Evolutionary conservation across 2,329 filamentous ascomycete genomes (phyloP).

Genomic region (Colletotrichum somersetense): DNA sequence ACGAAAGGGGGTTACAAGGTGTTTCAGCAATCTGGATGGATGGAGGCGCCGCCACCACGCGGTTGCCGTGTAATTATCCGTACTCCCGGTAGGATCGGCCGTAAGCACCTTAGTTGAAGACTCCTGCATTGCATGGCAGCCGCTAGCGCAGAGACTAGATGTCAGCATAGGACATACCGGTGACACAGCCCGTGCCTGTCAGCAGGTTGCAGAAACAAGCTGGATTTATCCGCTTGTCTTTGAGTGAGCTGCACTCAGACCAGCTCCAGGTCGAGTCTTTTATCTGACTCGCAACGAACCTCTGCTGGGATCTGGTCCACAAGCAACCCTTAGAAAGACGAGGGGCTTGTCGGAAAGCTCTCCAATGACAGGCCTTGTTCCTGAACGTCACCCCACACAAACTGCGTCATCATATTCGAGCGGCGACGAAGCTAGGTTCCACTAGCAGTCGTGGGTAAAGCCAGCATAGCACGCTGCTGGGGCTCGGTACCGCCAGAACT

Average conservation of each 20-base stretch:
- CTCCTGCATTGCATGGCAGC: background rate
- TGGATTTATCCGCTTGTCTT: background rate
- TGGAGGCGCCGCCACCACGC: background rate
- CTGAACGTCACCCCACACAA: slow-evolving; percentile 9
- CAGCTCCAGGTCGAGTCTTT: background rate
- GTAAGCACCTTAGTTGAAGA: slow-evolving; percentile 20
- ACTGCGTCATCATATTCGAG: slow-evolving; percentile 25
- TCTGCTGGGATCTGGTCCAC: background rate
- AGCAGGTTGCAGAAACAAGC: slow-evolving; percentile 27
- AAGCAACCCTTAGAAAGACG: background rate
- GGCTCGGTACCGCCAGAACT: slow-evolving; percentile 9
- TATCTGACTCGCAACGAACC: slow-evolving; percentile 21
- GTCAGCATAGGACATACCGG: too few species aligned
- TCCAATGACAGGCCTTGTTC: slow-evolving; percentile 15
- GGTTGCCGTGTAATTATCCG: too few species aligned
- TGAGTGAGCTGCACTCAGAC: too few species aligned
- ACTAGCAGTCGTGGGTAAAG: background rate
- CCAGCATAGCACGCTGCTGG: background rate
- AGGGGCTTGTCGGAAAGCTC: background rate
- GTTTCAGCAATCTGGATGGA: background rate
- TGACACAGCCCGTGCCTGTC: background rate
- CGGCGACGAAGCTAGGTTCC: background rate
- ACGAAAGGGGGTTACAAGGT: background rate
- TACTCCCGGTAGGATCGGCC: slow-evolving; percentile 6
- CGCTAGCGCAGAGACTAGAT: background rate